A percentile compares a stretch with the other conserved stretches of the same genome.
Evolutionary conservation across 129 eudicot genomes (phyloP).

Genomic region (Apium graveolens): DNA sequence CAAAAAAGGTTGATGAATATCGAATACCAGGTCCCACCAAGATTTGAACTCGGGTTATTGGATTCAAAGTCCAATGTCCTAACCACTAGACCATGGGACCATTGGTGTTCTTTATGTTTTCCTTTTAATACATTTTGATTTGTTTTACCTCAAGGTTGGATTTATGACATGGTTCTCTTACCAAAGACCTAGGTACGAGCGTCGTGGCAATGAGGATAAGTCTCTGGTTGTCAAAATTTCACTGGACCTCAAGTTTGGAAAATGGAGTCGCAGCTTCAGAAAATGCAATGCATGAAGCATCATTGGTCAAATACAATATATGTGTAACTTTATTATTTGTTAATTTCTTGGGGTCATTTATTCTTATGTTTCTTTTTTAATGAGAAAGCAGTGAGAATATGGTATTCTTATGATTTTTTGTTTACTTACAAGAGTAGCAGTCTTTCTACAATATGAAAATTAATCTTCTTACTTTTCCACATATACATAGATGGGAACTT

Average conservation of each 20-base stretch:
- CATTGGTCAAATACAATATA: not conserved
- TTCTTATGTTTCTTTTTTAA: no score
- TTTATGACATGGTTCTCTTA: not conserved
- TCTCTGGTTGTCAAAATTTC: not conserved
- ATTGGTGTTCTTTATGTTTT: not conserved
- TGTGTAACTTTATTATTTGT: not conserved
- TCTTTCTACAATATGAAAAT: no score
- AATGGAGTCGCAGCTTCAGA: not conserved
- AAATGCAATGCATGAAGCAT: not conserved
- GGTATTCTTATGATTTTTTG: no score
- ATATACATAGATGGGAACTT: no score
- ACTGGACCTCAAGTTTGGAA: not conserved
- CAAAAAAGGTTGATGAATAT: no score
- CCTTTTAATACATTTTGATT: not conserved
- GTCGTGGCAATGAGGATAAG: not conserved
- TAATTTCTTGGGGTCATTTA: no score
- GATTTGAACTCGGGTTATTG: slow-evolving; percentile 67
- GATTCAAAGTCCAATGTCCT: slow-evolving; percentile 77
- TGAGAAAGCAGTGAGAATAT: no score
- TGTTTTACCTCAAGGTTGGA: not conserved
- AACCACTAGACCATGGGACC: slow-evolving; percentile 62
- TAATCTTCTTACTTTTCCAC: no score
- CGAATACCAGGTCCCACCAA: slow-evolving; percentile 8
- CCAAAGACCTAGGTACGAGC: not conserved
- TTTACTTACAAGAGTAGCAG: no score